A percentile compares a stretch with the other conserved stretches of the same genome.
These are phyloP conservation scores for Amaranthus palmeri DNA, from an alignment of 148 eudicot species.

Conservation along the genomic window DNA sequence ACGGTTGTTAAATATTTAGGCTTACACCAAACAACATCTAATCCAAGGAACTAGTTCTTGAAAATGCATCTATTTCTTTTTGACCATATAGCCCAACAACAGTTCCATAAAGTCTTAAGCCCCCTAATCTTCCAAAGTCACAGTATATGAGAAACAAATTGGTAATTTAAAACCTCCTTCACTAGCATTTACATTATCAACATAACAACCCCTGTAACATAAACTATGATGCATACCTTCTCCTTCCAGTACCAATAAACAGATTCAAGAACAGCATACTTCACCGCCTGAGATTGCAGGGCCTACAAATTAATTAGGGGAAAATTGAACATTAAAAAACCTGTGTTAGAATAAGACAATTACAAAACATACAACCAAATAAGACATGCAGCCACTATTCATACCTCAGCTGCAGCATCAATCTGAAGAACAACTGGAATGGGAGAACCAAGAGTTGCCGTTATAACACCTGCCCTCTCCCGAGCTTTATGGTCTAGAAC, in stretches of 20 bases:
- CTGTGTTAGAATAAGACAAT: constrained; percentile 3
- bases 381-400: not conserved
- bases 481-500: constrained; percentile 85
- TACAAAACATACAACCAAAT: not conserved
- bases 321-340: not conserved
- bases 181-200: not conserved
- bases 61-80: too few relatives aligned
- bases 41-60: too few relatives aligned
- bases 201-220: not conserved
- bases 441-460: constrained; percentile 74
- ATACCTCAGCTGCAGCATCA: constrained; percentile 78
- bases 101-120: too few relatives aligned
- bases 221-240: constrained; percentile 49
- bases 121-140: too few relatives aligned
- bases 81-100: too few relatives aligned
- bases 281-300: constrained; percentile 55
- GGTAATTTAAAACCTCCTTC: too few relatives aligned
- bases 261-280: constrained; percentile 63
- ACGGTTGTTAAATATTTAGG: too few relatives aligned
- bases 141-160: too few relatives aligned
- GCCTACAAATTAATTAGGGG: constrained; percentile 40
- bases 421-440: constrained; percentile 75
- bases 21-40: too few relatives aligned
- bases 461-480: constrained; percentile 88
- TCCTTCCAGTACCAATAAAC: constrained; percentile 82